Conservation (phyloP, 441 rosid species). For the Melastoma candidum region DNA sequence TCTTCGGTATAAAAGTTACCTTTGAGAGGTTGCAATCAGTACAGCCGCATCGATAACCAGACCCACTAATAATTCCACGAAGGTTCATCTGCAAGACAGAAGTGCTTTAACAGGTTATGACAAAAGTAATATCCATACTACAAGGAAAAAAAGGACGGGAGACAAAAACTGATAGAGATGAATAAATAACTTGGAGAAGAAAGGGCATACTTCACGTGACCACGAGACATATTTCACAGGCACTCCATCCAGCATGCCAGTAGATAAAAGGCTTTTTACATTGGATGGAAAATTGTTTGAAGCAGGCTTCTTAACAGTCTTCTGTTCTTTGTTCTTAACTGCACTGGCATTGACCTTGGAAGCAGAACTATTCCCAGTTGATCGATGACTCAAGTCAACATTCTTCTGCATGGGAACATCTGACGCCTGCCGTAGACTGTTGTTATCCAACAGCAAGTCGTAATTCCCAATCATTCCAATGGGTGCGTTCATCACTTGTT, state of each 20-base stretch:
- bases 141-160: slow-evolving; percentile 1
- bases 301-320: slow-evolving; percentile 46
- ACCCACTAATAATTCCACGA: slow-evolving; percentile 55
- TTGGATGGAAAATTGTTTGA: slow-evolving; percentile 68
- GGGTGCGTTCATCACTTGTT: slow-evolving; percentile 35
- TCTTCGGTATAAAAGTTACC: slow-evolving; percentile 21
- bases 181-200: background rate
- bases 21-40: slow-evolving; percentile 46
- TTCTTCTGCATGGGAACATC: slow-evolving; percentile 30
- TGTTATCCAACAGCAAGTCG: slow-evolving; percentile 38
- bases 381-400: slow-evolving; percentile 20
- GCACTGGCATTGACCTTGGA: slow-evolving; percentile 29
- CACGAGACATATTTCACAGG: slow-evolving; percentile 62
- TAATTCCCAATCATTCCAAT: slow-evolving; percentile 33
- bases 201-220: slow-evolving; percentile 51
- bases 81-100: slow-evolving; percentile 41
- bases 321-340: slow-evolving; percentile 48
- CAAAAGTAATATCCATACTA: background rate
- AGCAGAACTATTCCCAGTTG: slow-evolving; percentile 19
- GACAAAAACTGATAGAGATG: background rate
- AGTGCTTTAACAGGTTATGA: background rate
- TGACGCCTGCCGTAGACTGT: slow-evolving; percentile 25
- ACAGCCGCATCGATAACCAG: slow-evolving; percentile 72
- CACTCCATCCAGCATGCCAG: slow-evolving; percentile 75
- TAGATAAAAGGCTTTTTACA: slow-evolving; percentile 70